Evolutionary conservation across 352 stramenopile genomes (phyloP).

Genomic region (Aphanomyces stellatus): DNA sequence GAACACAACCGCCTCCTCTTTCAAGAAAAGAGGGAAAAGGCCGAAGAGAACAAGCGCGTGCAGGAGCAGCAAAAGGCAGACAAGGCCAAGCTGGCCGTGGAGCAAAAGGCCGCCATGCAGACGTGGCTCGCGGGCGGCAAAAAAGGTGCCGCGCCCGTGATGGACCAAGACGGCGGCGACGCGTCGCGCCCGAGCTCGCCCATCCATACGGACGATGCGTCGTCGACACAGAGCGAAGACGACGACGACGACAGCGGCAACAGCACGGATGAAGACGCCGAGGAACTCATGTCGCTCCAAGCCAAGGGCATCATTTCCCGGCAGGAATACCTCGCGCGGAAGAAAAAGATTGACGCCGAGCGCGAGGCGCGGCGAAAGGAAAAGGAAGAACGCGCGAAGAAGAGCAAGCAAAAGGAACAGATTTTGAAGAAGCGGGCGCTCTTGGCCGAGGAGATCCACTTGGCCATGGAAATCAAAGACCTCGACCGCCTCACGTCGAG

Average conservation of each 20-base stretch:
- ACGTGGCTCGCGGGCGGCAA: conserved; percentile 48
- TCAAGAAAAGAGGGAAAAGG: conserved; percentile 46
- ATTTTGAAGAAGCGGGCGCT: conserved; percentile 42
- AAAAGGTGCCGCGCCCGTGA: conserved; percentile 26
- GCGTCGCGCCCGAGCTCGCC: conserved; percentile 20
- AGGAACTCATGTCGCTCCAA: conserved; percentile 61
- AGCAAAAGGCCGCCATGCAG: conserved; percentile 54
- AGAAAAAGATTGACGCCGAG: conserved; percentile 61
- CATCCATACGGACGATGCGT: conserved; percentile 23
- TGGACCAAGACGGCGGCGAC: conserved; percentile 31
- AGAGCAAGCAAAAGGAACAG: conserved; percentile 47
- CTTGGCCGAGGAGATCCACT: not conserved
- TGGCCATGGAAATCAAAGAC: conserved; percentile 7
- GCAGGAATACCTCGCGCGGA: conserved; percentile 69
- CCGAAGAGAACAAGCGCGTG: conserved; percentile 77
- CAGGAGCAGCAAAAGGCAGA: conserved; percentile 65
- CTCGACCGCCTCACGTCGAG: not conserved
- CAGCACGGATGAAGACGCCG: conserved; percentile 52
- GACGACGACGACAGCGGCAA: conserved; percentile 53
- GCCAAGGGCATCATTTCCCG: conserved; percentile 56
- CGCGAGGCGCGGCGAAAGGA: conserved; percentile 46
- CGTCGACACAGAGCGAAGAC: conserved; percentile 32
- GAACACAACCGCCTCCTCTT: conserved; percentile 62
- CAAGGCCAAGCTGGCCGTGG: conserved; percentile 36
- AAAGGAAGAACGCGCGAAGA: conserved; percentile 57